phyloP scores from a whole-genome alignment of 2,329 filamentous ascomycete genomes.

The Xylaria sp. region DNA sequence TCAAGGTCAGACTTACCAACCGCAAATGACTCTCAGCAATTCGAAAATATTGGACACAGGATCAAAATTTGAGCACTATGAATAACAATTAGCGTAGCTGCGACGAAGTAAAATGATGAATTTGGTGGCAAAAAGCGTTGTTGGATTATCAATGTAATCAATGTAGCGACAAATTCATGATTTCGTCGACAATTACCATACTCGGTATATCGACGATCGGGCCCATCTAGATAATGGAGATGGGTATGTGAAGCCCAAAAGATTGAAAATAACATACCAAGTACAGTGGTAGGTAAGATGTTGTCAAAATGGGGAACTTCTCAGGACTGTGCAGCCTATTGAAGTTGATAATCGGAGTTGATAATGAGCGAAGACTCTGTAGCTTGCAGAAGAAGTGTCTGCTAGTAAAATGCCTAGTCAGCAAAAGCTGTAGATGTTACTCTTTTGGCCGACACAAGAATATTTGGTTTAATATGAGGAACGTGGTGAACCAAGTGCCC shows the following conservation, averaged over 20 bases:
- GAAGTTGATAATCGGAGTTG: not conserved
- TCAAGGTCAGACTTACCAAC: not conserved
- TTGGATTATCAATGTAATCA: no score
- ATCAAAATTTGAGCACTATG: no score
- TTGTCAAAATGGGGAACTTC: not conserved
- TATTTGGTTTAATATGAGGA: not conserved
- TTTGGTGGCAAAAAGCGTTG: no score
- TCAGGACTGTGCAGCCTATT: not conserved
- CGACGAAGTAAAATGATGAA: no score
- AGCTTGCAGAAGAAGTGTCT: conserved; percentile 7
- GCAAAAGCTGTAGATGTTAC: not conserved
- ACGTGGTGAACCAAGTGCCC: not conserved
- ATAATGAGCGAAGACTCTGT: conserved; percentile 2
- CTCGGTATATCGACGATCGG: no score
- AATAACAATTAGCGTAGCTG: no score
- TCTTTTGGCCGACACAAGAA: not conserved
- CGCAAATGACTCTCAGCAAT: not conserved
- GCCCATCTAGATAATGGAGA: no score
- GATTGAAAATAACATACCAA: not conserved
- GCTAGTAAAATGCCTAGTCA: not conserved
- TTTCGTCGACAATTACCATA: no score
- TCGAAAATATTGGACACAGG: not conserved
- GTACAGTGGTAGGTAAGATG: not conserved
- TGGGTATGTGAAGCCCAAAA: not conserved
- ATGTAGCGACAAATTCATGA: no score